Evolutionary conservation across 2,329 filamentous ascomycete genomes (phyloP).

Genomic region (Sarocladiaceae sp.): DNA sequence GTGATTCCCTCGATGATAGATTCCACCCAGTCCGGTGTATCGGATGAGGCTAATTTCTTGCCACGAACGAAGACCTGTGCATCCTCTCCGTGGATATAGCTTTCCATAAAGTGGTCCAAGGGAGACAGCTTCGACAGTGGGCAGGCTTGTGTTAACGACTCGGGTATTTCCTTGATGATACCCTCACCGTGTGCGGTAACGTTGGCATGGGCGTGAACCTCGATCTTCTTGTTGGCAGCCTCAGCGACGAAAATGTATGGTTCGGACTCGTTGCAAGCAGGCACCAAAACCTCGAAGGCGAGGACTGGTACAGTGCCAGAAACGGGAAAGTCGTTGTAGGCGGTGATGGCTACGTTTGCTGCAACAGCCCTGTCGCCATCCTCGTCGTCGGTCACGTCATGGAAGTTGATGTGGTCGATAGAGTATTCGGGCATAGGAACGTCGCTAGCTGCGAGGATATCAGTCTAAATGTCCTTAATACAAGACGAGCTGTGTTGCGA

Average conservation of each 20-base stretch:
- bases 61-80: constrained; percentile 82
- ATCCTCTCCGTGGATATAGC: constrained; percentile 76
- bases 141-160: constrained; percentile 67
- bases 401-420: constrained; percentile 74
- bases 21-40: constrained; percentile 77
- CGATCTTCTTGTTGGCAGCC: constrained; percentile 63
- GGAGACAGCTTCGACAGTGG: constrained; percentile 76
- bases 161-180: constrained; percentile 68
- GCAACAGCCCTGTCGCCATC: constrained; percentile 57
- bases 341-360: constrained; percentile 70
- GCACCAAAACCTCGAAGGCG: constrained; percentile 78
- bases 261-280: constrained; percentile 70
- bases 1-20: constrained; percentile 78
- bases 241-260: constrained; percentile 75
- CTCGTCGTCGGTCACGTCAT: constrained; percentile 58
- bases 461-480: constrained; percentile 18
- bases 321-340: constrained; percentile 75
- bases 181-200: constrained; percentile 69
- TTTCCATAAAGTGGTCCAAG: constrained; percentile 73
- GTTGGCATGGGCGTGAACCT: constrained; percentile 63
- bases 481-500: constrained; percentile 12
- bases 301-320: constrained; percentile 73
- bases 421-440: constrained; percentile 82
- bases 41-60: constrained; percentile 58
- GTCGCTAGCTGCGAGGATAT: constrained; percentile 51